Percentiles rank a stretch among this genome's conserved stretches.
phyloP scores from a whole-genome alignment of 2,329 filamentous ascomycete genomes.

The Cladosporium sp. region DNA sequence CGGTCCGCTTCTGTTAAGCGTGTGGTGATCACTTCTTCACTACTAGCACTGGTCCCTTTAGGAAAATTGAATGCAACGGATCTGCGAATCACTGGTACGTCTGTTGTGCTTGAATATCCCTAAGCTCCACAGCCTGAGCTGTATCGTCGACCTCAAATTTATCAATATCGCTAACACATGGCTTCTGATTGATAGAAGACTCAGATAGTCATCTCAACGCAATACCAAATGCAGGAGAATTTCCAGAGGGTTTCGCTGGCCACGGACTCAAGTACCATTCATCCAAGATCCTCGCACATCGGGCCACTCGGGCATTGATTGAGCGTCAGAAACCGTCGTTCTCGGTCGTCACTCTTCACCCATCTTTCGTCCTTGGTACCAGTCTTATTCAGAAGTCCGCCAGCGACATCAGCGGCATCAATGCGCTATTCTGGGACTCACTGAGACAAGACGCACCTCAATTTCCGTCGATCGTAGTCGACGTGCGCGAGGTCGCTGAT shows the following conservation, averaged over 20 bases:
- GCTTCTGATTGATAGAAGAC: too few relatives aligned
- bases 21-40: constrained; percentile 26
- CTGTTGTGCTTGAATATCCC: too few relatives aligned
- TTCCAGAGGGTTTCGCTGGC: constrained; percentile 18
- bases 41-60: constrained; percentile 17
- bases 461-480: constrained; percentile 17
- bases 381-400: constrained; percentile 21
- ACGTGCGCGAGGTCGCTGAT: constrained; percentile 27
- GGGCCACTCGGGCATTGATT: constrained; percentile 24
- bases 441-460: constrained; percentile 22
- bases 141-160: too few relatives aligned
- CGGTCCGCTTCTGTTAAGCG: constrained; percentile 24
- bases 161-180: too few relatives aligned
- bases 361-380: constrained; percentile 24
- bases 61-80: background rate
- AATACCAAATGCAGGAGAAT: background rate
- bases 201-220: background rate
- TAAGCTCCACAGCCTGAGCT: too few relatives aligned
- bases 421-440: background rate
- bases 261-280: constrained; percentile 15
- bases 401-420: background rate
- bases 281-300: constrained; percentile 27
- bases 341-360: constrained; percentile 25
- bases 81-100: background rate
- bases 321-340: constrained; percentile 21